These are phyloP conservation scores for Leishmania turanica DNA, from an alignment of 208 protist genomes.

Conservation along the genomic window DNA sequence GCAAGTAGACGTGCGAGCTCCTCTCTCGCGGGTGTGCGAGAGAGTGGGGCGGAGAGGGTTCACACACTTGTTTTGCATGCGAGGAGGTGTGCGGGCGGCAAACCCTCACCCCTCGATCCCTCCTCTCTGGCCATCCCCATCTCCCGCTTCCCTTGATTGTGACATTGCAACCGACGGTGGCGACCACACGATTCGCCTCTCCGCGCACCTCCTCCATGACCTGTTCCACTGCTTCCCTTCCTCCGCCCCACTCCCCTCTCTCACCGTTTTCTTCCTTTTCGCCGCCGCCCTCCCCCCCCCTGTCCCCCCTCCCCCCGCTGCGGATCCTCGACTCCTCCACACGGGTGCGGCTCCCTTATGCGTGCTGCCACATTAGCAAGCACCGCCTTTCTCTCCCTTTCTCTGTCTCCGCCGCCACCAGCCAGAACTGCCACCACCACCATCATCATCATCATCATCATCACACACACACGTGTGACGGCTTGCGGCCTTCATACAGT, in stretches of 20 bases:
- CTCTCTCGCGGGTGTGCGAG: neutral
- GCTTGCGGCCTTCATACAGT: neutral
- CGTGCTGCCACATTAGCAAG: neutral
- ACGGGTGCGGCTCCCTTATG: neutral
- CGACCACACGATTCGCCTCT: neutral
- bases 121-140: neutral
- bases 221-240: neutral
- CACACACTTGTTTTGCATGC: neutral
- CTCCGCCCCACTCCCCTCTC: neutral
- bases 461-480: neutral
- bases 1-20: neutral
- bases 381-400: neutral
- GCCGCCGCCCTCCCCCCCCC: neutral
- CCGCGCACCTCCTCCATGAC: neutral
- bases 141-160: neutral
- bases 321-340: neutral
- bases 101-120: neutral
- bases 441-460: no score
- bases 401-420: neutral
- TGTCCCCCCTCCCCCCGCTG: neutral
- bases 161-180: neutral
- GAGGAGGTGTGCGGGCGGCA: neutral
- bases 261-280: neutral
- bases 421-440: neutral
- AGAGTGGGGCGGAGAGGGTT: neutral